Base-by-base conservation (phyloP, 805 yeast genomes). In the Lipomyces kockii region DNA sequence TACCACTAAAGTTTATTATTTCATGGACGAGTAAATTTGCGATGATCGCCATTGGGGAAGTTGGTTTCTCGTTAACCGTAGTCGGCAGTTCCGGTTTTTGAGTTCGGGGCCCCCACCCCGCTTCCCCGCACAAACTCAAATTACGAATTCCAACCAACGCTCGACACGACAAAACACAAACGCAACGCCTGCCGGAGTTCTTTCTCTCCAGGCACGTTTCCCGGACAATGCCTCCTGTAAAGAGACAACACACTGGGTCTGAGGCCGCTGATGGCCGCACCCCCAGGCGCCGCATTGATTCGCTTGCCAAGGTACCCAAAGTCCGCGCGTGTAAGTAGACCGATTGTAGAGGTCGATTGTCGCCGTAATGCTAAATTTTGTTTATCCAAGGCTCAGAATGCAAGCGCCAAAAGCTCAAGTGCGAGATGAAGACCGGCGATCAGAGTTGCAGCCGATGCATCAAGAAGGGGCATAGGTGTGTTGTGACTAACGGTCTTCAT, bases 391-490 rank as follows among this genome's bases (percentile, higher is more conserved):
- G 57, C 57, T 14, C 37, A 7, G 57, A 54, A 34, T 54, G 57
- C 57, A 54, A 54, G 20, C 34, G 37, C n/a, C 57, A 54, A 43
- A 54, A 54, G 57, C 6, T 54, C 57, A 54, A 20, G 57, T 54
- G 57, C 57, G 57, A 54, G 11, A 54, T n/a, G 11, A 29, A 34
- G 20, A 17, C 57, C 20, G 37, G 37, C 20, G 37, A 17, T 9
- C 9, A 2, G 9, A 54, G 57, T n/a, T 54, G 57, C 20, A 34
- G 22, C 2, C 35, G 57, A n/a, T 54, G 57, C 9, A 17, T 7
- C n/a, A 54, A 17, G 57, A 54, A 54, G 57, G 37, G 57, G 20
- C 43, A 17, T 8, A 54, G 17, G 17, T 54, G 57, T n/a, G 37
- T 54, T 34, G 37, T 29, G 9, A 54, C n/a, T n/a, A 20, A n/a